phyloP scores from a whole-genome alignment of 805 yeast species.

The Saturnispora quitensis region DNA sequence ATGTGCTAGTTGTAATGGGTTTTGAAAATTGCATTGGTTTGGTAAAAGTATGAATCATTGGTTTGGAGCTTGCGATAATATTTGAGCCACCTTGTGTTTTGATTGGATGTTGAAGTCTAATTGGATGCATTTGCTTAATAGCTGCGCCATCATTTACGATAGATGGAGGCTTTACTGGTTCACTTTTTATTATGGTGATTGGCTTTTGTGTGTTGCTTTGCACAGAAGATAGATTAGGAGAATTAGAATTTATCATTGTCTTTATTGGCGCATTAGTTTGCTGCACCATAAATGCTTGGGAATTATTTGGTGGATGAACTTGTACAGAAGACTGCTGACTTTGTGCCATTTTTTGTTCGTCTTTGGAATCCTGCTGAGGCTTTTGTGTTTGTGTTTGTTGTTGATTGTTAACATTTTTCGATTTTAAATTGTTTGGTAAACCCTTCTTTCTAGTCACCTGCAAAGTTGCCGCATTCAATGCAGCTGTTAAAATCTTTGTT shows the following conservation, averaged over 20 bases:
- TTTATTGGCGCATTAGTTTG: constrained; percentile 1
- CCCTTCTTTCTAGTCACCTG: constrained; percentile 49
- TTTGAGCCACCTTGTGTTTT: background rate
- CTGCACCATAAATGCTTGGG: background rate
- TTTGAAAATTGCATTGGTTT: constrained; percentile 10
- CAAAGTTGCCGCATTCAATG: constrained; percentile 67
- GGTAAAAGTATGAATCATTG: constrained; percentile 12
- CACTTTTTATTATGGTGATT: background rate
- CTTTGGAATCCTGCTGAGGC: constrained; percentile 10
- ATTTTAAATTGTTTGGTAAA: constrained; percentile 24
- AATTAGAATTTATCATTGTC: background rate
- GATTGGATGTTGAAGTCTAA: constrained; percentile 3
- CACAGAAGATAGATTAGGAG: background rate
- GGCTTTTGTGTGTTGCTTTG: constrained; percentile 4
- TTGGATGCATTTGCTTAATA: constrained; percentile 3
- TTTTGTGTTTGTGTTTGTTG: constrained; percentile 2
- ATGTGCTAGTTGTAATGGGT: constrained; percentile 1
- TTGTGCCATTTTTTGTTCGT: background rate
- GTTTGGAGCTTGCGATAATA: constrained; percentile 10
- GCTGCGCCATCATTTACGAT: background rate
- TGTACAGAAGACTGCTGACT: background rate
- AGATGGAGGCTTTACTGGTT: constrained; percentile 6
- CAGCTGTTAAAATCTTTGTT: constrained; percentile 69
- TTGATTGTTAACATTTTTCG: constrained; percentile 7
- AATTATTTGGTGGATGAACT: background rate